phyloP scores from a whole-genome alignment of 768 basidiomycete species.

The Gymnopilus junonius region DNA sequence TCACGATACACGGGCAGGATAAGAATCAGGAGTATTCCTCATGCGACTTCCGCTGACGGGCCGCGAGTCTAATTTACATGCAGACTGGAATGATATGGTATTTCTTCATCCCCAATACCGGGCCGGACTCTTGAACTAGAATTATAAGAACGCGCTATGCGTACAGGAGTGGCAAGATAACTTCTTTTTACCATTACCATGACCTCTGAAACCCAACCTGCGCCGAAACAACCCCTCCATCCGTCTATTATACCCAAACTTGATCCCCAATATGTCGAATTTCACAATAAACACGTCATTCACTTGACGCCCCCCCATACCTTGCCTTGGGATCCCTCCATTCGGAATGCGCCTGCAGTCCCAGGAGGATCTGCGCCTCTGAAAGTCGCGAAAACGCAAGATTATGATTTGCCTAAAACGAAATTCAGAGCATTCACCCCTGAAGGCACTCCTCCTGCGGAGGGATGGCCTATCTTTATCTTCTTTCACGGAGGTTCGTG shows the following conservation, averaged over 20 bases:
- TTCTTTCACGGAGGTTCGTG: conserved; percentile 74
- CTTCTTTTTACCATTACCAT: not conserved
- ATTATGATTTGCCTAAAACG: conserved; percentile 55
- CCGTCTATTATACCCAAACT: conserved; percentile 60
- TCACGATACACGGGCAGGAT: too few relatives aligned
- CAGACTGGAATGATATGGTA: not conserved
- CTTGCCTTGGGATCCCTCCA: conserved; percentile 61
- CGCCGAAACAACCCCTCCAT: conserved; percentile 56
- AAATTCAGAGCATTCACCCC: conserved; percentile 71
- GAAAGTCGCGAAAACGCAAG: conserved; percentile 56
- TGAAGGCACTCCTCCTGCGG: conserved; percentile 46
- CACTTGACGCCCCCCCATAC: conserved; percentile 56
- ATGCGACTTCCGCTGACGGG: not conserved
- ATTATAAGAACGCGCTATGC: not conserved
- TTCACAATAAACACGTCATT: conserved; percentile 56
- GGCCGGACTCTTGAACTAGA: not conserved
- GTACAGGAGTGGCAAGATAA: not conserved
- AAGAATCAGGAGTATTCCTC: not conserved
- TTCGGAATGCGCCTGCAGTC: conserved; percentile 56
- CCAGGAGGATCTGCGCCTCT: conserved; percentile 62
- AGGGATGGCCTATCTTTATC: conserved; percentile 74
- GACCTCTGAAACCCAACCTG: not conserved
- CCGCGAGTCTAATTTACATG: too few relatives aligned
- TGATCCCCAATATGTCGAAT: conserved; percentile 69
- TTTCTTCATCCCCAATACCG: not conserved